Conservation (phyloP, 208 protist species). For the Trypanosoma melophagium region DNA sequence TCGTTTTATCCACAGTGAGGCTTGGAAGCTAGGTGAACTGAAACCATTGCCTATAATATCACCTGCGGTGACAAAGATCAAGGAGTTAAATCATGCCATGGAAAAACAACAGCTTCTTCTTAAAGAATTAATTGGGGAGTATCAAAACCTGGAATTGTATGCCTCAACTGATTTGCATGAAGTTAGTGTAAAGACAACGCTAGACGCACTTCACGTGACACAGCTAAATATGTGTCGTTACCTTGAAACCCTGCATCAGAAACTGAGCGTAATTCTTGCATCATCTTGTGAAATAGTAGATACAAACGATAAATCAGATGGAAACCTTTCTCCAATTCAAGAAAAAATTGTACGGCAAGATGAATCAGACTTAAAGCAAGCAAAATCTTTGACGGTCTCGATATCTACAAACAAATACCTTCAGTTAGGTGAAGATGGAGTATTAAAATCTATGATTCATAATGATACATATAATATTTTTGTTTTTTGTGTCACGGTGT, state of each 20-base stretch:
- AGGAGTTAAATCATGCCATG: constrained; percentile 2
- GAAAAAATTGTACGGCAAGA: not conserved
- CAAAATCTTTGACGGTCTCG: too few species aligned
- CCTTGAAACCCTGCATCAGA: constrained; percentile 3
- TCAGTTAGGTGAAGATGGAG: too few species aligned
- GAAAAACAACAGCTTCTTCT: constrained; percentile 10
- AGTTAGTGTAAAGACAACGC: not conserved
- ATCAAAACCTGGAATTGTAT: not conserved
- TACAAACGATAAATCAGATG: not conserved
- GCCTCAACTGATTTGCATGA: not conserved
- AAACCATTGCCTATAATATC: not conserved
- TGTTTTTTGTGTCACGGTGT: constrained; percentile 10
- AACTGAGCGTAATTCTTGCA: not conserved
- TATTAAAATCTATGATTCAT: constrained; percentile 1
- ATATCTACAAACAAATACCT: not conserved
- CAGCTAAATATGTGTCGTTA: constrained; percentile 17
- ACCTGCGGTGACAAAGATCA: too few species aligned
- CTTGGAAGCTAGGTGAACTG: not conserved
- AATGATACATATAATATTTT: constrained; percentile 16
- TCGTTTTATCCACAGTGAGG: constrained; percentile 7
- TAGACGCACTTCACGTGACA: not conserved
- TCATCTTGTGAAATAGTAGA: not conserved
- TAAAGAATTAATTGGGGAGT: constrained; percentile 1
- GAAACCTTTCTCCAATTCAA: not conserved
- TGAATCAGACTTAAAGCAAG: not conserved